Evolutionary conservation across 108 stramenopile genomes (phyloP).

Genomic region (Bacterosira constricta): DNA sequence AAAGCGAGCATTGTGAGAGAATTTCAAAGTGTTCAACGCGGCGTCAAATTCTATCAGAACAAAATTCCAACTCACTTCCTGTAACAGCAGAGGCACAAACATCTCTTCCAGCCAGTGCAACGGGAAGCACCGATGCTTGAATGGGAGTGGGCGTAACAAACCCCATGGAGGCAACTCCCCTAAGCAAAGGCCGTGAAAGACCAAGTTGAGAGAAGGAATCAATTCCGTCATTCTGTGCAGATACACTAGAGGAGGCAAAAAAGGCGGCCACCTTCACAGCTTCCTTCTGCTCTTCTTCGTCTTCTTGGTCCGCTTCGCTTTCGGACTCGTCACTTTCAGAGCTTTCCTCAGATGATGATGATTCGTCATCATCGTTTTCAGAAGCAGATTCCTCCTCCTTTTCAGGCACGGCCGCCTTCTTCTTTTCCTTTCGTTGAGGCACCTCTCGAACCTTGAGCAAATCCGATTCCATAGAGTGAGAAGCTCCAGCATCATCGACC

Average conservation of each 20-base stretch:
- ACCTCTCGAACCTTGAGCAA: conserved; percentile 38
- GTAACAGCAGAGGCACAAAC: conserved; percentile 92
- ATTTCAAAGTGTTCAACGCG: not conserved
- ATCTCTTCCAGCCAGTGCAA: conserved; percentile 93
- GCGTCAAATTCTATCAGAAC: conserved; percentile 11
- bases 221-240: conserved; percentile 37
- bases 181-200: conserved; percentile 91
- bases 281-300: conserved; percentile 55
- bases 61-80: conserved; percentile 37
- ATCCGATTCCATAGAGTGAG: conserved; percentile 47
- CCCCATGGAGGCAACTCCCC: conserved; percentile 94
- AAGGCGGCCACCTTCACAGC: conserved; percentile 74
- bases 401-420: not conserved
- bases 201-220: conserved; percentile 90
- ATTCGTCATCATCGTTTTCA: conserved; percentile 33
- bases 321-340: conserved; percentile 43
- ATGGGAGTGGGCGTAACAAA: conserved; percentile 95
- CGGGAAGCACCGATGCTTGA: conserved; percentile 90
- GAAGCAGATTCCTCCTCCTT: not conserved
- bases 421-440: conserved; percentile 22
- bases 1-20: not conserved
- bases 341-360: conserved; percentile 40
- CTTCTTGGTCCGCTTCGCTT: conserved; percentile 43
- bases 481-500: conserved; percentile 39
- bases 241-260: conserved; percentile 56